Conservation (phyloP, 192 early-diverging fungal genomes). For the Mycoemilia scoparia region DNA sequence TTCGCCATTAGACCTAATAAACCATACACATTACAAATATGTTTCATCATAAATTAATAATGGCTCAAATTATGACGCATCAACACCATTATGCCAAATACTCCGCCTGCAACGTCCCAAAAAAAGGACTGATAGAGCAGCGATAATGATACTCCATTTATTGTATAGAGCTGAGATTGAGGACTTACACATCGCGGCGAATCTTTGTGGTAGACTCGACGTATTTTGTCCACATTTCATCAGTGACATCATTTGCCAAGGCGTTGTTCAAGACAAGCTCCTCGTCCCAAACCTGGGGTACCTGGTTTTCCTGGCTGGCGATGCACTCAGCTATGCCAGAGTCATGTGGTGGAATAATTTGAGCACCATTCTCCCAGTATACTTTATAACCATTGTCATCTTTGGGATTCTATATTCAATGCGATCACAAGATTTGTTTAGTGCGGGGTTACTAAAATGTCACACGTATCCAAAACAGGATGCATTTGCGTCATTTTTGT, state of each 20-base stretch:
- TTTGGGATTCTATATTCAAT: slow-evolving; percentile 89
- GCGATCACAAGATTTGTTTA: too few species aligned
- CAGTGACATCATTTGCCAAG: slow-evolving; percentile 35
- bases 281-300: slow-evolving; percentile 41
- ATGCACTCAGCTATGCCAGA: slow-evolving; percentile 59
- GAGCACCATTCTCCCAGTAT: slow-evolving; percentile 76
- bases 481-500: not conserved
- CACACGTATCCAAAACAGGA: slow-evolving; percentile 7
- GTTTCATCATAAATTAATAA: too few species aligned
- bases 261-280: slow-evolving; percentile 33
- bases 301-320: slow-evolving; percentile 39
- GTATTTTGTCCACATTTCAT: slow-evolving; percentile 49
- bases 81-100: too few species aligned
- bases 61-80: too few species aligned
- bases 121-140: too few species aligned
- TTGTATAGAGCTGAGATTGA: not conserved
- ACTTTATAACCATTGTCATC: slow-evolving; percentile 85
- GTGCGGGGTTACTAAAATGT: too few species aligned
- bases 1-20: slow-evolving; percentile 5
- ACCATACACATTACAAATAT: too few species aligned
- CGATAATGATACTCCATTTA: too few species aligned
- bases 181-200: not conserved
- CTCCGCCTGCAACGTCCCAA: too few species aligned
- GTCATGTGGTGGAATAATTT: slow-evolving; percentile 84
- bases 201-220: slow-evolving; percentile 35